Evolutionary conservation across 1,284 basidiomycete species (phyloP).

Genomic region (Austroboletus niveus): DNA sequence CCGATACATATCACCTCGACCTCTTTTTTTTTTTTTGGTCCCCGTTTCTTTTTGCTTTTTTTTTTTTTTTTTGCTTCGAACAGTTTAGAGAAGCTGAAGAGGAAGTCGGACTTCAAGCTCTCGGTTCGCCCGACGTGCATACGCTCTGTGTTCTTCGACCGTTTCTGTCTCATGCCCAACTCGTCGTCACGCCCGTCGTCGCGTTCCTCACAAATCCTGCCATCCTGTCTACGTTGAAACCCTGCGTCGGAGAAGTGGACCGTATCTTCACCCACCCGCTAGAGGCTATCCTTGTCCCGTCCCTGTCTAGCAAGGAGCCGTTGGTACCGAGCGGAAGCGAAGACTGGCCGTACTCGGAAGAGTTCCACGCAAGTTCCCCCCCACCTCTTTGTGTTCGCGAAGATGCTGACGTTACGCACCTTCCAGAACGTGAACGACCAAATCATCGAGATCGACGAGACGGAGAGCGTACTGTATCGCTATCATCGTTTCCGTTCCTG

Average conservation of each 20-base stretch:
- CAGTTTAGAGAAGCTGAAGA: constrained; percentile 81
- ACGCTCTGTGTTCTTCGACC: constrained; percentile 68
- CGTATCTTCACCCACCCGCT: constrained; percentile 79
- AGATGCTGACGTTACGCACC: not conserved
- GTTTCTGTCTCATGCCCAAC: constrained; percentile 62
- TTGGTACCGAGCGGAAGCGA: constrained; percentile 60
- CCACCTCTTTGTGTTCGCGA: not conserved
- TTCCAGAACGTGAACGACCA: constrained; percentile 50
- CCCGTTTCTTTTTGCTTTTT: too few relatives aligned
- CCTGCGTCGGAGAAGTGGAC: constrained; percentile 70
- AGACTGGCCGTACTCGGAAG: constrained; percentile 75
- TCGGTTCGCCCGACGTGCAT: constrained; percentile 55
- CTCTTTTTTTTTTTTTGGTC: too few relatives aligned
- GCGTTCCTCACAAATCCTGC: constrained; percentile 57
- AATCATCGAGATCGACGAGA: constrained; percentile 39
- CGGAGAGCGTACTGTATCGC: constrained; percentile 53
- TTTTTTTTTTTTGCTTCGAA: not conserved
- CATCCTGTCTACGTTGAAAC: constrained; percentile 51
- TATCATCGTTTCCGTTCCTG: constrained; percentile 76
- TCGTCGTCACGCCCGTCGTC: constrained; percentile 72
- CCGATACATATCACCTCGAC: too few relatives aligned
- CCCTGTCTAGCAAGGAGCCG: constrained; percentile 40
- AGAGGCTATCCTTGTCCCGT: constrained; percentile 64
- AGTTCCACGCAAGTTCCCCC: constrained; percentile 52
- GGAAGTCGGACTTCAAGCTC: constrained; percentile 67